Base-by-base conservation (phyloP, 495 filamentous ascomycete species). In the Parathielavia hyrcaniae region DNA sequence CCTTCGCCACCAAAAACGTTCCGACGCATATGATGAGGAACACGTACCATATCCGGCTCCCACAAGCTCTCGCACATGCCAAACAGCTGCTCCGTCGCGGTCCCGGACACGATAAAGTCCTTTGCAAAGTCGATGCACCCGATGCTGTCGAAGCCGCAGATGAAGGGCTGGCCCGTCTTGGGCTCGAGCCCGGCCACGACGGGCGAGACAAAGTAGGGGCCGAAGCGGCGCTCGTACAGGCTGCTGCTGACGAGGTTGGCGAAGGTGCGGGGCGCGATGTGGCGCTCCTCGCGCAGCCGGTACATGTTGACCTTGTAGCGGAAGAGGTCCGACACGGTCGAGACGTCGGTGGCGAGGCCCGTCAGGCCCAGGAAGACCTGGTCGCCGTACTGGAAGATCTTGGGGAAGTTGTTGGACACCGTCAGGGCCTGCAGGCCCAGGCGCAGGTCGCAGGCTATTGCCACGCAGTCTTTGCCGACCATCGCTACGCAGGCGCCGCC, bases 251-350 rank as follows among this genome's bases (percentile, higher is more conserved):
- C 92, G 52, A 98, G 84, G 78, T 97, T 96, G 69, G 93, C 92
- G 76, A 97, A 85, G 47, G 93, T 98, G 74, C 88, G 80, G 19
- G 93, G 93, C 41, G 88, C 85, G 77, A 97, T 97, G 75, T 88
- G 80, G 63, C 93, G 91, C 78, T 97, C 93, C 77, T 98, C 93
- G 66, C 93, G 89, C 64, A 98, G 84, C 40, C 93, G 90, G 83
- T 98, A 98, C 89, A 98, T 91, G 81, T 98, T 98, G 66, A 96
- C 90, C 79, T 98, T 98, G 81, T 93, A 97, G 67, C 93, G 90
- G 81, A 98, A 93, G 62, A 97, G 89, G 75, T 98, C 93, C 59
- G 86, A 87, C 61, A 98, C 93, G 59, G 95, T 97, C 36, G 83
- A 82, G 41, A 98, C 89, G 74, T 98, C 93, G 57, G 93, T 97